Evolutionary conservation across 169 alveolate species (phyloP), one percentile per base, ranked within the genome.

Genomic region (Plasmodium knowlesi): DNA sequence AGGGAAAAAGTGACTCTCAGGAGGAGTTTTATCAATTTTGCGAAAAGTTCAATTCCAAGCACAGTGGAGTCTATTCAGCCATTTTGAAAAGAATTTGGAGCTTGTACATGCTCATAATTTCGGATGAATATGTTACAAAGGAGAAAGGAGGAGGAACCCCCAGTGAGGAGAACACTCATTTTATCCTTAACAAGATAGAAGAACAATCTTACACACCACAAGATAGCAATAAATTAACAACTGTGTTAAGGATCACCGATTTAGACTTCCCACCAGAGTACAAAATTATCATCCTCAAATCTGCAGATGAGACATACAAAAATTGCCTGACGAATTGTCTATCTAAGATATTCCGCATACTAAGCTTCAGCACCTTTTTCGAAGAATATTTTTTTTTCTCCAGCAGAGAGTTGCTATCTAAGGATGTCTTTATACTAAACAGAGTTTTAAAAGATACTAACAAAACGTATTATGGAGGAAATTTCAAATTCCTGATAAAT

Each of bases 381-480:
- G 95, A 90, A 43, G 95, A 90, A 82, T 50, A 41, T 39, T 90
- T 30, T 82, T 90, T 90, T 90, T 90, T 90, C 74, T 28, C 92
- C 25, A 37, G 74, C 74, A 80, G 39, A 19, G 92, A 90, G 43
- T 71, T 90, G 73, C 73, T 81, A 53, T 39, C 82, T 6, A 90
- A 82, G 74, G 95, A 90, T 90, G 83, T 90, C 25, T 90, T 74
- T 70, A 70, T 81, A 39, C 28, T 90, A 53, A 90, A 90, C 73
- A 61, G 67, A 82, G 83, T 90, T 43, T 5, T 90, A 5, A 82
- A 80, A 70, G 95, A 90, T 53, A 67, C 92, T 5, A 90, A 82
- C 53, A 90, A 76, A 32, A 37, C 53, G 28, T 90, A 39, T 50
- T 34, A 81, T 70, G 95, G 95, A 43, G 95, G 95, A 0, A 90